Conservation (phyloP, 2,329 filamentous ascomycete genomes). For the Bipolaris gigantea region DNA sequence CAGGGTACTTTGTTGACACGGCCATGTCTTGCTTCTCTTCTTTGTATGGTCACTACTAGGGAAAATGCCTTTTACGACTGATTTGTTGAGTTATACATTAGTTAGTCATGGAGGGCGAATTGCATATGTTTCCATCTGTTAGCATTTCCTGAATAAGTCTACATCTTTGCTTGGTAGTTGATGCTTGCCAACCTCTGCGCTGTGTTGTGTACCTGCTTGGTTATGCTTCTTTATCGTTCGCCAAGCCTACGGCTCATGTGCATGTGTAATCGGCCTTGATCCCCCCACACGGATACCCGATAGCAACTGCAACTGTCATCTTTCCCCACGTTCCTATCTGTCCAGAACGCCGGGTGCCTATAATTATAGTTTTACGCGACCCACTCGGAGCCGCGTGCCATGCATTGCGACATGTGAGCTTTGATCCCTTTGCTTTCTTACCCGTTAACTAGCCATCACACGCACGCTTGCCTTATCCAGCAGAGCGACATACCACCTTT, state of each 20-base stretch:
- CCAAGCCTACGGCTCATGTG: conserved; percentile 32
- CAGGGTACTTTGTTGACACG: conserved; percentile 13
- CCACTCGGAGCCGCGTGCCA: conserved; percentile 18
- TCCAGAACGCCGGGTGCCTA: conserved; percentile 10
- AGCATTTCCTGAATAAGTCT: neutral
- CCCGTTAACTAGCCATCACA: neutral
- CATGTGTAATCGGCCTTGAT: conserved; percentile 7
- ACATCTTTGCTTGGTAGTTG: neutral
- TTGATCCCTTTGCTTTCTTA: neutral
- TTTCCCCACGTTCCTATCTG: conserved; percentile 31
- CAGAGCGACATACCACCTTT: neutral
- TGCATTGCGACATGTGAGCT: neutral
- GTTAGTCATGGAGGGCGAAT: conserved; percentile 16
- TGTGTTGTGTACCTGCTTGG: conserved; percentile 2
- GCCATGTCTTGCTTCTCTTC: conserved; percentile 10
- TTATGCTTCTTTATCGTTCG: conserved; percentile 19
- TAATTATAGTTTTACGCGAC: conserved; percentile 13
- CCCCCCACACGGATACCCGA: conserved; percentile 24
- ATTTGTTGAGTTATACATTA: conserved; percentile 11
- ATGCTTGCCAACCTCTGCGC: neutral
- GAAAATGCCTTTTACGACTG: conserved; percentile 8
- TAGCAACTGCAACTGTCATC: conserved; percentile 15
- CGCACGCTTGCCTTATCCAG: neutral
- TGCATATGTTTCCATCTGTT: conserved; percentile 15
- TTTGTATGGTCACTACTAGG: conserved; percentile 12